These are phyloP conservation scores for Cadophora malorum DNA, from an alignment of 2,329 filamentous ascomycete species.

Conservation along the genomic window DNA sequence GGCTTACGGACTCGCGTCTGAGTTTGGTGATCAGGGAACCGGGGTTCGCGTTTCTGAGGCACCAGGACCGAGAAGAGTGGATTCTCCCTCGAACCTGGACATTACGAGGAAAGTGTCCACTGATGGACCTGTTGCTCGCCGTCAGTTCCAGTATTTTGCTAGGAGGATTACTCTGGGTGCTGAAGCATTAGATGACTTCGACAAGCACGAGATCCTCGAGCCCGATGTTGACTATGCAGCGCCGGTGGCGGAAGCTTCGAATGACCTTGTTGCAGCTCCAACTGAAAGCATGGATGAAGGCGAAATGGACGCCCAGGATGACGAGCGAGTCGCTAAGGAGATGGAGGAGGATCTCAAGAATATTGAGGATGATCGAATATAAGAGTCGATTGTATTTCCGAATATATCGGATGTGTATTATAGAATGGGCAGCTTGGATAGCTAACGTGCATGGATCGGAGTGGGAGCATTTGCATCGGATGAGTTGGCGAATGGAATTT, in stretches of 20 bases:
- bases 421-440: background rate
- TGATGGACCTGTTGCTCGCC: background rate
- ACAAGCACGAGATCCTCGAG: background rate
- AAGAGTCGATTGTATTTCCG: background rate
- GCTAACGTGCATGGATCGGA: constrained; percentile 3
- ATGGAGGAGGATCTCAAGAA: constrained; percentile 6
- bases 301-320: background rate
- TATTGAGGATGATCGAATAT: constrained; percentile 6
- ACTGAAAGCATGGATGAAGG: background rate
- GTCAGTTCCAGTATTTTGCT: background rate
- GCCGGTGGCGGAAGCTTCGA: background rate
- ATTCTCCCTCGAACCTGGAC: background rate
- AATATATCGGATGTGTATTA: background rate
- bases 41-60: background rate
- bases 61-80: background rate
- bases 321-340: background rate
- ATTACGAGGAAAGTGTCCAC: background rate
- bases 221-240: background rate
- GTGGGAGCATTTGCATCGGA: constrained; percentile 8
- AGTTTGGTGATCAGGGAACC: constrained; percentile 9
- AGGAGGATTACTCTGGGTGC: background rate
- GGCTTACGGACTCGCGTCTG: constrained; percentile 17
- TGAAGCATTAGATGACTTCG: background rate
- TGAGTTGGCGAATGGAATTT: background rate
- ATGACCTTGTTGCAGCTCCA: background rate